phyloP scores from a whole-genome alignment of 305 asterid species.

The Ruellia speciosa region DNA sequence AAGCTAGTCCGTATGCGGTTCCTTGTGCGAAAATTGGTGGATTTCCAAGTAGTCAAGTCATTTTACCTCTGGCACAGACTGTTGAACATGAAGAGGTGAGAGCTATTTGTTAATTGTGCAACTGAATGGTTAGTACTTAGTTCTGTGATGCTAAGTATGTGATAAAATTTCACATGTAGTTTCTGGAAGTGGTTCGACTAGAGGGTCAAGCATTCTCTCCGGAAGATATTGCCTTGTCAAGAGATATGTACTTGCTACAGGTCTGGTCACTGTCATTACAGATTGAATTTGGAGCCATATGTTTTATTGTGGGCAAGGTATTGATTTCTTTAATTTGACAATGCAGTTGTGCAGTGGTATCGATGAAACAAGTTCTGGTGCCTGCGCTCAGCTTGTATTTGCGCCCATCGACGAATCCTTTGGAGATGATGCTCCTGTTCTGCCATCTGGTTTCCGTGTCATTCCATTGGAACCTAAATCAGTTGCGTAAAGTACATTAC shows the following conservation, averaged over 20 bases:
- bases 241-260: conserved; percentile 89
- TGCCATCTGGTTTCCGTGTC: conserved; percentile 91
- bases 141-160: not conserved
- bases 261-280: conserved; percentile 22
- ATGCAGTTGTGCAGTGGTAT: conserved; percentile 82
- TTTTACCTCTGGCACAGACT: conserved; percentile 81
- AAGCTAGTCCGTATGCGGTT: conserved; percentile 70
- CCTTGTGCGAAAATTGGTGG: conserved; percentile 79
- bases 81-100: conserved; percentile 87
- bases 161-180: conserved; percentile 28
- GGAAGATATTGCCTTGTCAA: conserved; percentile 71
- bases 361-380: conserved; percentile 64
- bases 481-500: conserved; percentile 36
- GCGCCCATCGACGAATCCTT: conserved; percentile 91
- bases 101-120: not conserved
- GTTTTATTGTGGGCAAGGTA: not conserved
- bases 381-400: conserved; percentile 89
- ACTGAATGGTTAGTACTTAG: not conserved
- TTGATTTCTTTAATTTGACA: conserved; percentile 9
- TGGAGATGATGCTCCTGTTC: conserved; percentile 83
- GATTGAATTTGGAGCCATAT: not conserved
- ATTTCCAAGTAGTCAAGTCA: conserved; percentile 80
- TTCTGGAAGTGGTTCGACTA: conserved; percentile 84
- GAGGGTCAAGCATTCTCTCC: conserved; percentile 89
- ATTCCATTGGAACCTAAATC: conserved; percentile 83